Base-by-base conservation (phyloP, 306 rosid genomes). In the Dicorynia guianensis region DNA sequence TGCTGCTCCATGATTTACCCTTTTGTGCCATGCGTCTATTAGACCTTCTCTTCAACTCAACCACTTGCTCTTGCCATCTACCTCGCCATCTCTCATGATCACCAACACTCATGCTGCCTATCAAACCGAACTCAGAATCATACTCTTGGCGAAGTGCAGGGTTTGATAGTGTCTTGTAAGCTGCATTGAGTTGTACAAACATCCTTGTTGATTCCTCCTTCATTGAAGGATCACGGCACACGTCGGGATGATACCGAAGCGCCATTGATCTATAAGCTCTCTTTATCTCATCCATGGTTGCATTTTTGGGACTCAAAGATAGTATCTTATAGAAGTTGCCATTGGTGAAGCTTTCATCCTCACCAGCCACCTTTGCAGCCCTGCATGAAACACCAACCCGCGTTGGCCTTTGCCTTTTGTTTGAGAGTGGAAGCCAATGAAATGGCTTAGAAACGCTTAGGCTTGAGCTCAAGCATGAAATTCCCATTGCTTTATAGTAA, bases 201-300 rank as follows among this genome's bases (percentile, higher is more conserved):
- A 88, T 80, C 79, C 76, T 77, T 0, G 91, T 81, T 0, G 72
- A 76, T 6, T 86, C 88, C 19, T 90, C 92, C 47, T 82, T 86
- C 84, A 72, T 80, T 4, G 63, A 63, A 58, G 81, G 63, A 42
- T 84, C 83, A 3, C 15, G 79, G 42, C 90, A 90, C 20, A 84
- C 75, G 13, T 91, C 92, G 0, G 97, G 97, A 35, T 91, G 97
- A 50, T 87, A 86, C 13, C 20, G 75, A 35, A 82, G 88, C 0
- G 92, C 97, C 92, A 82, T 82, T 33, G 64, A 73, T 72, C 91
- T 79, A 4, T 91, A 89, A 0, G 94, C 94, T 63, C 57, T 86
- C 79, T 87, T 91, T 40, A 89, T 85, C 33, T 91, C 97, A 15
- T 80, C 83, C 34, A 12, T 33, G 50, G 84, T 89, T 25, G 88